phyloP scores from a whole-genome alignment of 306 rosid species.

The Trifolium fragiferum region DNA sequence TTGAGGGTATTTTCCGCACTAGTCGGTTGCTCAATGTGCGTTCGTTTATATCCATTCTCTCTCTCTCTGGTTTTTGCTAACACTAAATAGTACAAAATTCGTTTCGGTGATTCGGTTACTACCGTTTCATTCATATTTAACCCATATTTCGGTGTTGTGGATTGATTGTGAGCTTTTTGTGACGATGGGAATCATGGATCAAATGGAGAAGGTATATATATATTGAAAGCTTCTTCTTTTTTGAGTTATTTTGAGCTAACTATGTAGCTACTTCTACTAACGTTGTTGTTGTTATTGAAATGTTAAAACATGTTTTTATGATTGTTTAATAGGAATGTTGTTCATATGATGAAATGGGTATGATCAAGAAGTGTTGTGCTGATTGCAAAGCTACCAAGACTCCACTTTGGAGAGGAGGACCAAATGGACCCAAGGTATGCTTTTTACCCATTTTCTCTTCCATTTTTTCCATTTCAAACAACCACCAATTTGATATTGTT shows the following conservation, averaged over 20 bases:
- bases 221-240: neutral
- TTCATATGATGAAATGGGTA: constrained; percentile 33
- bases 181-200: constrained; percentile 51
- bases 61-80: neutral
- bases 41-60: constrained; percentile 5
- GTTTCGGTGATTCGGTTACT: constrained; percentile 37
- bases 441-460: neutral
- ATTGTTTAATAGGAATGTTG: constrained; percentile 47
- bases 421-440: constrained; percentile 77
- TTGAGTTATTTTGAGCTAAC: constrained; percentile 6
- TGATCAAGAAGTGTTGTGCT: constrained; percentile 55
- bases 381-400: constrained; percentile 76
- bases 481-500: neutral
- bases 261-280: neutral
- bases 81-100: neutral
- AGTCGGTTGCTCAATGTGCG: constrained; percentile 39
- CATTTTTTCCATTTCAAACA: neutral
- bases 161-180: constrained; percentile 1
- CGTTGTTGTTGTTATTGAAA: neutral
- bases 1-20: constrained; percentile 38
- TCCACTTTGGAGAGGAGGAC: constrained; percentile 89
- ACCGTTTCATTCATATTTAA: constrained; percentile 18
- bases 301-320: neutral
- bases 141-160: neutral
- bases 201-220: constrained; percentile 55